Percentiles rank a stretch among this genome's conserved stretches.
Evolutionary conservation across 78 protist species (phyloP).

Genomic region (Ministeria vibrans): DNA sequence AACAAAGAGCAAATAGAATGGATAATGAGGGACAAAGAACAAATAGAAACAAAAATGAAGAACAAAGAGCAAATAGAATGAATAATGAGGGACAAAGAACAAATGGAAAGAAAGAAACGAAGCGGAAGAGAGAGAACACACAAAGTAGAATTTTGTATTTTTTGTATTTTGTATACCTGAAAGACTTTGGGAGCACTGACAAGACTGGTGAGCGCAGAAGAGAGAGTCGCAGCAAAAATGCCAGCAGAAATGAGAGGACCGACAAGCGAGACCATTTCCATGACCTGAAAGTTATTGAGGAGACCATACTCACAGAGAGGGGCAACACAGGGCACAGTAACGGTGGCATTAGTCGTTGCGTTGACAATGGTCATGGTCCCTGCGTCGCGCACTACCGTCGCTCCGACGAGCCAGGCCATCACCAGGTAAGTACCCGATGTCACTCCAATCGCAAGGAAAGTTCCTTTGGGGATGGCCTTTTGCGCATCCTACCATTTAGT

Average conservation of each 20-base stretch:
- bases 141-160: too few species aligned
- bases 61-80: background rate
- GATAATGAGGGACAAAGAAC: background rate
- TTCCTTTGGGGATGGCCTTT: constrained; percentile 62
- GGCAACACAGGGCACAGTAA: too few species aligned
- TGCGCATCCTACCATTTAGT: constrained; percentile 50
- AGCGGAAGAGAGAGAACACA: background rate
- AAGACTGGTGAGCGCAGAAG: constrained; percentile 43
- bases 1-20: background rate
- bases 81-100: background rate
- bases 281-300: background rate
- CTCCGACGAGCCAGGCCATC: background rate
- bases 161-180: too few species aligned
- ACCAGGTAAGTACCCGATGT: background rate
- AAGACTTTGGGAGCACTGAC: constrained; percentile 49
- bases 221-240: constrained; percentile 28
- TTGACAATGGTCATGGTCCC: background rate
- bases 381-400: background rate
- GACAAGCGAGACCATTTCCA: background rate
- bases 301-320: background rate
- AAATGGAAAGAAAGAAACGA: background rate
- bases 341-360: too few species aligned
- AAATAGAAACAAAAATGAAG: constrained; percentile 3
- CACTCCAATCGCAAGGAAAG: constrained; percentile 20
- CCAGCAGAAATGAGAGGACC: constrained; percentile 22